These are phyloP conservation scores for Trichoderma aggressivum DNA, from an alignment of 2,329 filamentous ascomycete genomes.

Conservation along the genomic window DNA sequence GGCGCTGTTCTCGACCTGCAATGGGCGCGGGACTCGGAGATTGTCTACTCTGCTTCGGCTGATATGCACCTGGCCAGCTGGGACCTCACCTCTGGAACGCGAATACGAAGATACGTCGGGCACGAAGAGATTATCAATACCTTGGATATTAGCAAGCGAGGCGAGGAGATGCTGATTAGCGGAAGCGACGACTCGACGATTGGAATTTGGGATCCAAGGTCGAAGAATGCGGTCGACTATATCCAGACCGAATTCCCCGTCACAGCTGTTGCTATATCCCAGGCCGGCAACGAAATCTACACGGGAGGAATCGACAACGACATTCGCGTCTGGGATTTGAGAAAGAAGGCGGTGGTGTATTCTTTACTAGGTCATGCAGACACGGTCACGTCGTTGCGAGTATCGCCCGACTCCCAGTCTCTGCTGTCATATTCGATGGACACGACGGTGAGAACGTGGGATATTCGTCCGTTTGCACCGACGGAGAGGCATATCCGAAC, in stretches of 20 bases:
- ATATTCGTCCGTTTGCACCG: constrained; percentile 90
- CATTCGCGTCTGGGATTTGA: constrained; percentile 94
- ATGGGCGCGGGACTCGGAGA: constrained; percentile 92
- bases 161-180: constrained; percentile 85
- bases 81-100: constrained; percentile 87
- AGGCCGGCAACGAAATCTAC: constrained; percentile 93
- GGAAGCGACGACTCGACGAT: constrained; percentile 92
- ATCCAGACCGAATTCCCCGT: constrained; percentile 90
- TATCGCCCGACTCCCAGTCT: constrained; percentile 91
- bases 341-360: constrained; percentile 86
- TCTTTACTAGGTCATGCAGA: constrained; percentile 86
- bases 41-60: constrained; percentile 87
- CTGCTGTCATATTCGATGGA: constrained; percentile 92
- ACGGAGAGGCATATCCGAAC: constrained; percentile 79
- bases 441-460: constrained; percentile 91
- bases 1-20: constrained; percentile 88
- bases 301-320: constrained; percentile 95
- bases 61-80: constrained; percentile 92
- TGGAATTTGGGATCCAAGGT: constrained; percentile 91
- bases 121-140: constrained; percentile 96
- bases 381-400: constrained; percentile 81
- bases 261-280: constrained; percentile 85
- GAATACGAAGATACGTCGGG: constrained; percentile 87
- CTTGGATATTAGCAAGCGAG: constrained; percentile 81
- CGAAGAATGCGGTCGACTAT: constrained; percentile 83